Conservation (phyloP, 345 rosid species). For the Boechera retrofracta region DNA sequence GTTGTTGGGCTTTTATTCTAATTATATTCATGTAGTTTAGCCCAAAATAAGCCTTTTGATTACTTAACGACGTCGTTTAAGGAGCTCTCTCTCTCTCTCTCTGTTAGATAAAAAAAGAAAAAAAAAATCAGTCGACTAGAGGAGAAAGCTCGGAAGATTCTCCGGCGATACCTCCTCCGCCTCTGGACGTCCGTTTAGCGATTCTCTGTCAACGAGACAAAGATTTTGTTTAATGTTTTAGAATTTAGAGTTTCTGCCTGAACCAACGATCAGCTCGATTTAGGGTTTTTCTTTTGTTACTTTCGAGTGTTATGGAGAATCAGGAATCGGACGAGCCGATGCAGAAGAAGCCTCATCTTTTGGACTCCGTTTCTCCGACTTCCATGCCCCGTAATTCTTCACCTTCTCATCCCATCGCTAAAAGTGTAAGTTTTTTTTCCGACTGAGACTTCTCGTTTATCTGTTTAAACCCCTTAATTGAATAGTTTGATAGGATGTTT, state of each 20-base stretch:
- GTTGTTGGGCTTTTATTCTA: not conserved
- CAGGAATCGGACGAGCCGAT: conserved; percentile 66
- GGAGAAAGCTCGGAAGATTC: conserved; percentile 22
- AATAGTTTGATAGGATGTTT: not conserved
- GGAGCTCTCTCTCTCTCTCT: not conserved
- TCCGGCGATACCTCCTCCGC: conserved; percentile 37
- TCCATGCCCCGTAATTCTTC: conserved; percentile 59
- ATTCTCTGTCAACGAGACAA: not conserved
- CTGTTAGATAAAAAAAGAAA: not conserved
- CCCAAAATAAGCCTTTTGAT: conserved; percentile 7
- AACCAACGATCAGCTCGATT: conserved; percentile 11
- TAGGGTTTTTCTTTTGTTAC: conserved; percentile 4
- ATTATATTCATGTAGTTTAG: not conserved
- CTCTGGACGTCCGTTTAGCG: conserved; percentile 8
- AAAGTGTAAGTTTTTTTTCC: conserved; percentile 46
- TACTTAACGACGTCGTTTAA: not conserved
- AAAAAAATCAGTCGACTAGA: conserved; percentile 9
- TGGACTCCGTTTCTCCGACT: conserved; percentile 55
- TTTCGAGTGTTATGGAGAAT: conserved; percentile 56
- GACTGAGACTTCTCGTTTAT: not conserved
- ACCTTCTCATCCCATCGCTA: conserved; percentile 53
- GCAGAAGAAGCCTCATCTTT: conserved; percentile 69
- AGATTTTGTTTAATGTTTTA: not conserved
- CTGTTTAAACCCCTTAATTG: not conserved
- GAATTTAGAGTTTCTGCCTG: not conserved